Percentiles rank a stretch among this genome's conserved stretches.
phyloP scores from a whole-genome alignment of 176 grass and related monocot species.

The Leersia perrieri region DNA sequence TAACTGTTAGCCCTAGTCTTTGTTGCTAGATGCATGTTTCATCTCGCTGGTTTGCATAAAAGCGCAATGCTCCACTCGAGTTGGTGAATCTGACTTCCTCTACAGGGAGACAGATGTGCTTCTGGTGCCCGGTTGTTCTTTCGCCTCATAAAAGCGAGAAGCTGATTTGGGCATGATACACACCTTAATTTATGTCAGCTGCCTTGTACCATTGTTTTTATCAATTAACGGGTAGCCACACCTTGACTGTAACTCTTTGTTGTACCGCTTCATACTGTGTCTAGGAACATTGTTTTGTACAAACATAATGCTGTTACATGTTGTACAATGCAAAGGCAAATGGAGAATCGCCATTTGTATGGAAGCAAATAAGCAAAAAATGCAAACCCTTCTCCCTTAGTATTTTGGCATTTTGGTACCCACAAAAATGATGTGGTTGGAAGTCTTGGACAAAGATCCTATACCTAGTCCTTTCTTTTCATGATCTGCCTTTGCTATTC shows the following conservation, averaged over 20 bases:
- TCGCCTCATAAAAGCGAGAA: neutral
- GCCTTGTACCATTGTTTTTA: conserved; percentile 20
- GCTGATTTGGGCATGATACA: conserved; percentile 28
- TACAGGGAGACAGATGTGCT: conserved; percentile 6
- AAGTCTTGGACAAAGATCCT: neutral
- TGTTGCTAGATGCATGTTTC: conserved; percentile 24
- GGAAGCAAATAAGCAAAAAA: neutral
- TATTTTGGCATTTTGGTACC: neutral
- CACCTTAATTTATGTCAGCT: conserved; percentile 43
- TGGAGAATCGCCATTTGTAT: neutral
- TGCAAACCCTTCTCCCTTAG: neutral
- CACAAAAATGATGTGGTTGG: neutral
- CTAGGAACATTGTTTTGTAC: conserved; percentile 31
- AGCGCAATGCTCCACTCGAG: neutral
- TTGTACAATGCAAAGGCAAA: conserved; percentile 16
- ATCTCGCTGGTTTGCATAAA: conserved; percentile 10
- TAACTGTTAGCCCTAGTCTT: conserved; percentile 32
- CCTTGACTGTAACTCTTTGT: conserved; percentile 15
- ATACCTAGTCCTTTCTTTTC: neutral
- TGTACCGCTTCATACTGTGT: conserved; percentile 1
- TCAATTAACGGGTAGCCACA: conserved; percentile 19
- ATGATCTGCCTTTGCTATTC: neutral
- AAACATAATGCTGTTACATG: conserved; percentile 23
- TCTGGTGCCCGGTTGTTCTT: neutral
- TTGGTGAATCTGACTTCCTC: conserved; percentile 24